A percentile compares a stretch with the other conserved stretches of the same genome.
phyloP scores from a whole-genome alignment of 2,329 filamentous ascomycete genomes.

The Talaromyces rugulosus region DNA sequence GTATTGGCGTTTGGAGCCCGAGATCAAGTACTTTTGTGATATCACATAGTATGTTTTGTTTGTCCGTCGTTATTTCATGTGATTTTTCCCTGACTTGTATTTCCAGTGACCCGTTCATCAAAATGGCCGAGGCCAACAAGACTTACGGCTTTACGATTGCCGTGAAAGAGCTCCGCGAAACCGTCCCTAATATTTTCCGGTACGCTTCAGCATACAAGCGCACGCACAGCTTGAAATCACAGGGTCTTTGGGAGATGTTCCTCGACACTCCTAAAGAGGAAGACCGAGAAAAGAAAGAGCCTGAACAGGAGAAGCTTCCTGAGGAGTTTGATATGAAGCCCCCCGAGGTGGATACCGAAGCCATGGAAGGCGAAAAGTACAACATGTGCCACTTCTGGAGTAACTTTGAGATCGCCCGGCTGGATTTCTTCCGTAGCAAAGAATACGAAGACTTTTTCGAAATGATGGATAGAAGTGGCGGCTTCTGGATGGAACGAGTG shows the following conservation, averaged over 20 bases:
- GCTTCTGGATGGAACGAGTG: slow-evolving; percentile 99
- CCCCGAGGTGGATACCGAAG: slow-evolving; percentile 81
- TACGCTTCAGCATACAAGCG: slow-evolving; percentile 98
- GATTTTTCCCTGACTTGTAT: slow-evolving; percentile 16
- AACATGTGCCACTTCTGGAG: slow-evolving; percentile 99
- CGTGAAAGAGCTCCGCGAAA: slow-evolving; percentile 95
- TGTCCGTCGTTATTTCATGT: too few species aligned
- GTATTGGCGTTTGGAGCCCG: slow-evolving; percentile 99
- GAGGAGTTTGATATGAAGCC: slow-evolving; percentile 60
- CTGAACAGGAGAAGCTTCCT: slow-evolving; percentile 65
- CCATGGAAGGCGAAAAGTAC: slow-evolving; percentile 96
- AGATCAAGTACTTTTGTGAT: slow-evolving; percentile 99
- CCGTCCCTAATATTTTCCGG: slow-evolving; percentile 96
- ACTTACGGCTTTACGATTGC: slow-evolving; percentile 99
- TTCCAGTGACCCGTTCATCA: slow-evolving; percentile 80
- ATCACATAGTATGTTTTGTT: slow-evolving; percentile 77
- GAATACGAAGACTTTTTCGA: slow-evolving; percentile 97
- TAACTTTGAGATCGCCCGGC: slow-evolving; percentile 94
- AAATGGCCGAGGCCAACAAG: slow-evolving; percentile 93
- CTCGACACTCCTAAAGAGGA: slow-evolving; percentile 63
- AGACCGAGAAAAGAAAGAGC: slow-evolving; percentile 40
- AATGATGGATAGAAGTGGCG: slow-evolving; percentile 97
- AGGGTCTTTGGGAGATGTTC: slow-evolving; percentile 99
- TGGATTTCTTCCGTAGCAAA: slow-evolving; percentile 96
- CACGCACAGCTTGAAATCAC: slow-evolving; percentile 80